These are phyloP conservation scores for Linaria vulgaris DNA, from an alignment of 257 asterid species.

Conservation along the genomic window DNA sequence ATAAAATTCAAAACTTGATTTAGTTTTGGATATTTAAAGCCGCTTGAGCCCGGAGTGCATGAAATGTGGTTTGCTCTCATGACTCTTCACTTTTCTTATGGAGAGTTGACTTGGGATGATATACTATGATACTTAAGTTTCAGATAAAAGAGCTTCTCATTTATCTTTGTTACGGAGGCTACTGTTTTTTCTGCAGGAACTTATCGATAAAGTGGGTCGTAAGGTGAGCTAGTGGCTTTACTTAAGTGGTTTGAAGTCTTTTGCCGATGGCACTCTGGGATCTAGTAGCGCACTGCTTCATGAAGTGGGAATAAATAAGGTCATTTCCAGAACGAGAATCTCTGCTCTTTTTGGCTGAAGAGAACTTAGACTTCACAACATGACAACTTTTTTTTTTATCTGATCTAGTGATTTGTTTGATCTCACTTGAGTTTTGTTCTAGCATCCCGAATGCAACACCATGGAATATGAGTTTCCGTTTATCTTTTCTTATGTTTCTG, in stretches of 20 bases:
- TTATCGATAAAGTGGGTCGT: constrained; percentile 52
- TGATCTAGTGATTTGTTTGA: constrained; percentile 10
- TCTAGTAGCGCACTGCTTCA: constrained; percentile 79
- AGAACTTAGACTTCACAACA: not conserved
- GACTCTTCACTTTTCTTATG: not conserved
- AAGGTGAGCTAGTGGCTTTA: constrained; percentile 78
- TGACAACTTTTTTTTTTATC: not conserved
- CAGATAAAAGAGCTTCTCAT: constrained; percentile 12
- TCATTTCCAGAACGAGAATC: constrained; percentile 6
- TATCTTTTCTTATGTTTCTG: constrained; percentile 24
- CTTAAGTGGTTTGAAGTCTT: constrained; percentile 92
- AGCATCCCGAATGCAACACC: constrained; percentile 13
- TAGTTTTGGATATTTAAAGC: constrained; percentile 7
- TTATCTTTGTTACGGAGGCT: constrained; percentile 13
- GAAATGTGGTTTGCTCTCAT: constrained; percentile 1
- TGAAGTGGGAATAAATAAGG: constrained; percentile 50
- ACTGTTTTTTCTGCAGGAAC: constrained; percentile 45
- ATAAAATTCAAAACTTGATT: constrained; percentile 9
- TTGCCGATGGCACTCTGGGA: constrained; percentile 96
- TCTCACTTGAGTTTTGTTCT: constrained; percentile 6
- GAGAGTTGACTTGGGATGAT: not conserved
- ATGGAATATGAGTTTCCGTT: not conserved
- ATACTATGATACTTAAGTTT: not conserved
- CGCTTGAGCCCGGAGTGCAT: constrained; percentile 10
- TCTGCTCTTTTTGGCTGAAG: not conserved